Base-by-base conservation (phyloP, 2,329 filamentous ascomycete species). In the Claviceps monticola region DNA sequence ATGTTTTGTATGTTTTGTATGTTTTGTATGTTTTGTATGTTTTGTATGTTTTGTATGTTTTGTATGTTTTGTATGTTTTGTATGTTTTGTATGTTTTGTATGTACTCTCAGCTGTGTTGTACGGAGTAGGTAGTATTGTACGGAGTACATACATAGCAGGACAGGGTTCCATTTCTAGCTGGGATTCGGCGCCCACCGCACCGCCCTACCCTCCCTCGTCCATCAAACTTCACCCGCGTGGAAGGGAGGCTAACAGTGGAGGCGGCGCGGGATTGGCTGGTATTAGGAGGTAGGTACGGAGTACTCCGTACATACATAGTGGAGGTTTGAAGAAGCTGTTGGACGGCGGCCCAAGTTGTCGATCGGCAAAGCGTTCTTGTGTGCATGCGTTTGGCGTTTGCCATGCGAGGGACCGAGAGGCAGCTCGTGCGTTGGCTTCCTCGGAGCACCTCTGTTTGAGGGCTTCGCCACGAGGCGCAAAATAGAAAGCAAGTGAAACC, bases 391-490 rank as follows among this genome's bases (percentile, higher is more conserved):
- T 13, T 26, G n/a, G n/a, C n/a, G 36, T 17, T 3, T 2, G 41
- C 17, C 8, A 29, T 50, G 41, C 29, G 34, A 44, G 29, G 29
- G 51, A 38, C 44, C 48, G n/a, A 26, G n/a, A 21, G 19, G 48
- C 48, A 53, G 51, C 51, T 53, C 48, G 48, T 53, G 51, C 48
- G 43, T 41, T 46, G 16, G 23, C 29, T 26, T 34, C 14, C 34
- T 26, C 19, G 43, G n/a, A 21, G 34, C 23, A 37, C 41, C 16
- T 44, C 29, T 44, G 34, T n/a, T 42, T 45, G 23, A 42, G 38
- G 17, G 14, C 43, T 7, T 46, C 39, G 45, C 38, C 37, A 46
- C 38, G 21, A 34, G 41, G 26, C 23, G 26, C 17, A 51, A 48
- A 38, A 46, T 26, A 43, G 45, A 51, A 23, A 19, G 17, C 23